Percentiles rank a stretch among this genome's conserved stretches.
These are phyloP conservation scores for Aspergillus affinis DNA, from an alignment of 495 filamentous ascomycete species.

Conservation along the genomic window DNA sequence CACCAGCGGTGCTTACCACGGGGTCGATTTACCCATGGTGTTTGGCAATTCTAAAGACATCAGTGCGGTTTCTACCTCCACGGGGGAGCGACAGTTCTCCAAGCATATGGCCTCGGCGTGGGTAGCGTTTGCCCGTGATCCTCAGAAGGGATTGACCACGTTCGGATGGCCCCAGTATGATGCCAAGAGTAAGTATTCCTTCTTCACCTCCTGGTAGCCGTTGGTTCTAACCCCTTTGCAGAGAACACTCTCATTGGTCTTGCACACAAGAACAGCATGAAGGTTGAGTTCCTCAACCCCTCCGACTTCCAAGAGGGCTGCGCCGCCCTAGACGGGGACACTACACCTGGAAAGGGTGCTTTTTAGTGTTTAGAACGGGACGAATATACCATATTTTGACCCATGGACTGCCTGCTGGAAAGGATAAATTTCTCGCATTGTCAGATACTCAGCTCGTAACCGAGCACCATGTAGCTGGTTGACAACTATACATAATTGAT, in stretches of 20 bases:
- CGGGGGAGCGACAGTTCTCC: slow-evolving; percentile 30
- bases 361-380: not conserved
- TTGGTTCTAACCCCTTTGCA: not conserved
- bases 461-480: too few relatives aligned
- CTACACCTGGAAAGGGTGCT: slow-evolving; percentile 5
- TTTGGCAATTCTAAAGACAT: slow-evolving; percentile 43
- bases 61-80: slow-evolving; percentile 32
- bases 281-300: not conserved
- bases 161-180: slow-evolving; percentile 43
- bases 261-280: not conserved
- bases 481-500: too few relatives aligned
- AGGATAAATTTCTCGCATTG: too few relatives aligned
- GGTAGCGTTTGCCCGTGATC: slow-evolving; percentile 53
- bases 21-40: slow-evolving; percentile 47
- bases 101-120: slow-evolving; percentile 44
- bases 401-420: too few relatives aligned
- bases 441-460: too few relatives aligned
- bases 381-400: too few relatives aligned
- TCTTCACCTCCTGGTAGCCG: not conserved
- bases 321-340: slow-evolving; percentile 2
- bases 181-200: slow-evolving; percentile 19
- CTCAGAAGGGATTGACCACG: slow-evolving; percentile 37
- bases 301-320: slow-evolving; percentile 2
- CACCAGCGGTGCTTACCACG: slow-evolving; percentile 48
- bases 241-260: slow-evolving; percentile 7